Conservation (phyloP, 257 asterid genomes). For the Pogostemon cablin region DNA sequence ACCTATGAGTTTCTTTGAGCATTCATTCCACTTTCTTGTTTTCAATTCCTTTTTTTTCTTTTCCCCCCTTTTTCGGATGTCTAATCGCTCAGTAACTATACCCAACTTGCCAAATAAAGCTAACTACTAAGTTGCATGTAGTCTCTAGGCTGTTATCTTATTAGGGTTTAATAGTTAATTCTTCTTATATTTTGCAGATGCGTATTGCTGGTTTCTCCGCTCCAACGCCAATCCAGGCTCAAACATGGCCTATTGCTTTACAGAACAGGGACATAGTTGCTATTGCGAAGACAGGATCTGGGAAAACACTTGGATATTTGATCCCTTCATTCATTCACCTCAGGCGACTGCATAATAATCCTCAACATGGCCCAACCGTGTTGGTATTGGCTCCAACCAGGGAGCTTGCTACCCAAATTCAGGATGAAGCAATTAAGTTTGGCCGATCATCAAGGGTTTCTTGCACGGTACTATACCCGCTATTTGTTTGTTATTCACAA, state of each 20-base stretch:
- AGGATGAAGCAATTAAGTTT: constrained; percentile 94
- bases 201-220: constrained; percentile 82
- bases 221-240: constrained; percentile 98
- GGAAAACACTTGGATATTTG: constrained; percentile 92
- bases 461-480: constrained; percentile 73
- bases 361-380: constrained; percentile 87
- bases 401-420: constrained; percentile 98
- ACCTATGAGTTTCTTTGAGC: constrained; percentile 64
- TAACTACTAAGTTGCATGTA: constrained; percentile 35
- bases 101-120: constrained; percentile 23
- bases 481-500: background rate
- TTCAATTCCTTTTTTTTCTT: constrained; percentile 20
- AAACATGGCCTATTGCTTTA: constrained; percentile 93
- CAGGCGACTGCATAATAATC: constrained; percentile 66
- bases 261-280: constrained; percentile 88
- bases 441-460: constrained; percentile 90
- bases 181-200: constrained; percentile 59
- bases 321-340: constrained; percentile 92
- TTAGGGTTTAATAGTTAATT: constrained; percentile 26
- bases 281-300: constrained; percentile 98
- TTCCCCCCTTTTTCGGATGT: constrained; percentile 25
- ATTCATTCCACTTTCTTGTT: constrained; percentile 36
- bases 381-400: constrained; percentile 96
- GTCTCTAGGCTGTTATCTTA: constrained; percentile 17
- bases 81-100: constrained; percentile 29